Base-by-base conservation (phyloP, 2,329 filamentous ascomycete genomes). In the Cladophialophora exuberans region DNA sequence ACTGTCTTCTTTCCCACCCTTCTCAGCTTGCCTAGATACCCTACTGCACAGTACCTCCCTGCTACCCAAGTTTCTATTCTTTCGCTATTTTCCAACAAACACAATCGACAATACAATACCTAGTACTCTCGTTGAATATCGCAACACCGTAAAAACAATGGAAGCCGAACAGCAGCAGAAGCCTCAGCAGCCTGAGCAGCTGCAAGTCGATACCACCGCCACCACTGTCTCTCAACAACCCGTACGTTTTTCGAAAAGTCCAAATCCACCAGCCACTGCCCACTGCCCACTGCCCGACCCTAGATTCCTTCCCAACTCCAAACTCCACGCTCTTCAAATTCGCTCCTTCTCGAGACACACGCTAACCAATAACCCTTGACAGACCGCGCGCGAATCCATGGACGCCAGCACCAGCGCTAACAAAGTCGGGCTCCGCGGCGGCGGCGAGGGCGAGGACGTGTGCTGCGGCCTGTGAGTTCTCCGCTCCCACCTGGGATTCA, bases 381-480 rank as follows among this genome's bases (percentile, higher is more conserved):
- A 52, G 44, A 25, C 49, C 26, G 45, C 39, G 18, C 30, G 36
- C 15, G 31, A 55, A 31, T 56, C 52, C 17, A 62, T 55, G 15
- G 17, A 64, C 48, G 46, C 53, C 5, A 51, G 59, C 4, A 46
- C 41, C 23, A 51, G 52, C 10, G 46, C 38, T 20, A 61, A 56
- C 51, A 57, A 46, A 20, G 41, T 64, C 33, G 41, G 51, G 26
- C 56, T 64, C 17, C 62, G 62, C 41, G 62, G 62, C 43, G 62
- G 62, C 28, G 62, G 59, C 47, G 53, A 57, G 42, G 59, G 55
- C 18, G 62, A 62, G 39, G 62, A 63, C 25, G 30, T 63, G 22
- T 64, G 62, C 54, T 64, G 62, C 46, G 62, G 62, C 23, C 13
- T 62, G 62, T 64, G 51, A 46, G 62, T 60, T 9, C 28, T 18